phyloP scores from a whole-genome alignment of 2,329 filamentous ascomycete species.

The Ilyonectria robusta region DNA sequence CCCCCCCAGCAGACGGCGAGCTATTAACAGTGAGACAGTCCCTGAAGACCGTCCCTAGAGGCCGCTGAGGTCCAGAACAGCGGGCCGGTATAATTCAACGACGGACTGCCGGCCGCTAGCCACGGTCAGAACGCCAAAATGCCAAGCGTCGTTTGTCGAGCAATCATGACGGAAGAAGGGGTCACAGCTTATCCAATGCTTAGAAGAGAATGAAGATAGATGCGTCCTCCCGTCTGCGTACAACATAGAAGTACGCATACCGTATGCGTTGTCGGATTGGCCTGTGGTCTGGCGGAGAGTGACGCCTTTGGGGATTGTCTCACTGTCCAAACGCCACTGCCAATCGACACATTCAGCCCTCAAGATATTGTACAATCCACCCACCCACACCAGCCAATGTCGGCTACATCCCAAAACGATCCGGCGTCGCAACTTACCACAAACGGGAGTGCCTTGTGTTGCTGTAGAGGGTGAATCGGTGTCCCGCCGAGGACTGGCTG shows the following conservation, averaged over 20 bases:
- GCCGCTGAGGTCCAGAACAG: slow-evolving; percentile 4
- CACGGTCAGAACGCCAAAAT: slow-evolving; percentile 6
- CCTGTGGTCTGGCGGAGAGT: slow-evolving; percentile 5
- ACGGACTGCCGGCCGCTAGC: slow-evolving; percentile 8
- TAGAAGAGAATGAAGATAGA: not conserved
- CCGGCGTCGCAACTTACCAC: slow-evolving; percentile 23
- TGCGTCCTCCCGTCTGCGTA: not conserved
- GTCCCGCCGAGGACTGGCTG: not conserved
- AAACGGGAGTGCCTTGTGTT: not conserved
- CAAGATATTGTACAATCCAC: not conserved
- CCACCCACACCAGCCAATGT: not conserved
- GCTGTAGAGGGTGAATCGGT: slow-evolving; percentile 7
- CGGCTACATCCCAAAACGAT: slow-evolving; percentile 16
- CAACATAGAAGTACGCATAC: not conserved
- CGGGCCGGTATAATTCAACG: slow-evolving; percentile 10
- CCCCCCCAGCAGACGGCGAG: not conserved
- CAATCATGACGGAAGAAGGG: not conserved
- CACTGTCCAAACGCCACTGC: slow-evolving; percentile 4
- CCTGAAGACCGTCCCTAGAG: not conserved
- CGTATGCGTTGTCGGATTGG: not conserved
- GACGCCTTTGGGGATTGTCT: slow-evolving; percentile 7
- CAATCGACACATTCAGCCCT: not conserved
- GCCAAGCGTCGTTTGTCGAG: not conserved
- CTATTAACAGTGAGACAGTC: not conserved
- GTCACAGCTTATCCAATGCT: slow-evolving; percentile 3